Evolutionary conservation across 2,329 filamentous ascomycete species (phyloP).

Genomic region (Sarocladium oryzae): DNA sequence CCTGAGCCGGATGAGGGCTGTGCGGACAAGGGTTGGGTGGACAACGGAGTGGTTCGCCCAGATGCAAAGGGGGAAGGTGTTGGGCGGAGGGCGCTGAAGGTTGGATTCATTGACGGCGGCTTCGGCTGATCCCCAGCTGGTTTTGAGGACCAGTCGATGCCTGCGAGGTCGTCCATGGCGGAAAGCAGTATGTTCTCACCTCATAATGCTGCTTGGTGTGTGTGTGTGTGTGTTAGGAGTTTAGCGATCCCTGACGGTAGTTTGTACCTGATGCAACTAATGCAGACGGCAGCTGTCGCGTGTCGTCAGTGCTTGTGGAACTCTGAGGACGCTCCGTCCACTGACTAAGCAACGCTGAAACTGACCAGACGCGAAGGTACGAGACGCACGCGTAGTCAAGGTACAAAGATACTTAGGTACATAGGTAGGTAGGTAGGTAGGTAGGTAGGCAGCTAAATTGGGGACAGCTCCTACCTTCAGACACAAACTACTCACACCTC

Average conservation of each 20-base stretch:
- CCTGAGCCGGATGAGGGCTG: conserved; percentile 11
- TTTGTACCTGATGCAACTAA: too few species aligned
- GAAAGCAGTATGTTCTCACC: not conserved
- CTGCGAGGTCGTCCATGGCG: conserved; percentile 55
- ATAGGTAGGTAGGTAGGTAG: too few species aligned
- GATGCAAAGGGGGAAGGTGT: conserved; percentile 50
- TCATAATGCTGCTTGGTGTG: conserved; percentile 6
- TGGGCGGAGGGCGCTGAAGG: conserved; percentile 46
- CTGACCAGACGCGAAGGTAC: too few species aligned
- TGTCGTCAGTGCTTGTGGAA: conserved; percentile 4
- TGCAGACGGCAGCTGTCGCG: not conserved
- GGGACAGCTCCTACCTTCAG: too few species aligned
- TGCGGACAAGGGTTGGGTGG: conserved; percentile 27
- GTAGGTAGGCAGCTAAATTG: too few species aligned
- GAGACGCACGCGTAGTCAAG: too few species aligned
- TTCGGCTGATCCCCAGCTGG: conserved; percentile 24
- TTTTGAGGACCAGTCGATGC: conserved; percentile 53
- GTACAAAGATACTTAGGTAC: too few species aligned
- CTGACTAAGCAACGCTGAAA: conserved; percentile 5
- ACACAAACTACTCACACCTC: too few species aligned
- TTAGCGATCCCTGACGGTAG: not conserved
- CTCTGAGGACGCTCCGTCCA: not conserved
- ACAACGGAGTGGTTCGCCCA: conserved; percentile 50
- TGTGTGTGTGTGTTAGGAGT: too few species aligned
- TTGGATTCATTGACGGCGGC: conserved; percentile 35